Conservation (phyloP, 1,284 basidiomycete species). For the Ustilago vetiveriae region DNA sequence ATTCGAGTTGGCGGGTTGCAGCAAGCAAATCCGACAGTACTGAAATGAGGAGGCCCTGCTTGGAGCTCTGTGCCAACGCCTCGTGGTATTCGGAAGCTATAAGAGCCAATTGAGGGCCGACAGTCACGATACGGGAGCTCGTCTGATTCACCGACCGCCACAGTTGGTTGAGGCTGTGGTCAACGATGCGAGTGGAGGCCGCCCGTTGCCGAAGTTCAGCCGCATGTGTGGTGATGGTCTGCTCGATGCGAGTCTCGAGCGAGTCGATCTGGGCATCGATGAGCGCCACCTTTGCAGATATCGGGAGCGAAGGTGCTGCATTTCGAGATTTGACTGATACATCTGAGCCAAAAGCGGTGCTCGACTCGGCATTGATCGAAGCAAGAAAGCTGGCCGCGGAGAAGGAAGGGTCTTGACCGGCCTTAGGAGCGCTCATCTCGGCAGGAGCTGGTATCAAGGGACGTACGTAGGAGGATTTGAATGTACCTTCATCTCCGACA, state of each 20-base stretch:
- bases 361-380: conserved; percentile 42
- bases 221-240: conserved; percentile 22
- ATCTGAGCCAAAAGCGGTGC: conserved; percentile 18
- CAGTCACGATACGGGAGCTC: conserved; percentile 27
- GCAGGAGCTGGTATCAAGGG: not conserved
- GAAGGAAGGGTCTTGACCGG: conserved; percentile 16
- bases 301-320: conserved; percentile 32
- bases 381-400: conserved; percentile 41
- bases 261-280: conserved; percentile 51
- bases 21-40: conserved; percentile 29
- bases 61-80: conserved; percentile 35
- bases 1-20: conserved; percentile 23
- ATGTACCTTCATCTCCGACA: conserved; percentile 11
- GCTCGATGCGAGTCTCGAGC: conserved; percentile 24
- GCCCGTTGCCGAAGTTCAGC: conserved; percentile 30
- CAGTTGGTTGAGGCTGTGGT: conserved; percentile 32
- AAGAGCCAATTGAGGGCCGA: conserved; percentile 26
- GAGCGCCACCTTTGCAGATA: conserved; percentile 46
- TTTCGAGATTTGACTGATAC: conserved; percentile 10
- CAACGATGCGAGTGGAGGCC: conserved; percentile 20
- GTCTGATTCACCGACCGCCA: conserved; percentile 39
- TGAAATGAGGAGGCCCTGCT: conserved; percentile 30
- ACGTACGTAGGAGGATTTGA: not conserved
- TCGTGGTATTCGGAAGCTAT: conserved; percentile 25
- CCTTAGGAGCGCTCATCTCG: conserved; percentile 21